A percentile compares a stretch with the other conserved stretches of the same genome.
phyloP scores from a whole-genome alignment of 352 stramenopile genomes.

The Pythium brassicae region DNA sequence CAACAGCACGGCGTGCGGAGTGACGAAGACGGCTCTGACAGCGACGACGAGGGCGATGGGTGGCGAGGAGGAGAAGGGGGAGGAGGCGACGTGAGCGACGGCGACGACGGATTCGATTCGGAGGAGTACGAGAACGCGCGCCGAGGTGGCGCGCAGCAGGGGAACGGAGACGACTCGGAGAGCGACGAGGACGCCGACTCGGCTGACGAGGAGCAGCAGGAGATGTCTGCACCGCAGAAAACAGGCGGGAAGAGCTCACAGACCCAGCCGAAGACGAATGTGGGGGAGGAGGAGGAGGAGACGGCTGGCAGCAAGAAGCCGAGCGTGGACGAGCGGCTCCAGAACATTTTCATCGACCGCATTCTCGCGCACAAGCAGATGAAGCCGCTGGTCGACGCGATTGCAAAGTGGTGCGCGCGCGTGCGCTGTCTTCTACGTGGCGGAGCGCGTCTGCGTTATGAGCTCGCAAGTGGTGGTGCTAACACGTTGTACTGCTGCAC shows the following conservation, averaged over 20 bases:
- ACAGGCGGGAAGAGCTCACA: not conserved
- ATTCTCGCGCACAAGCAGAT: constrained; percentile 72
- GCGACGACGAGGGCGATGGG: constrained; percentile 22
- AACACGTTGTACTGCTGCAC: not conserved
- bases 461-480: too few species aligned
- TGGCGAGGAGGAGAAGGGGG: too few species aligned
- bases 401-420: constrained; percentile 24
- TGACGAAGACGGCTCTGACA: constrained; percentile 14
- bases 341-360: constrained; percentile 46
- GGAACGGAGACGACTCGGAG: constrained; percentile 6
- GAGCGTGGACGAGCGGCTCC: constrained; percentile 11
- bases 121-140: constrained; percentile 29
- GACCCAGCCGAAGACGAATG: not conserved
- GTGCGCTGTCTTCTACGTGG: not conserved
- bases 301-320: constrained; percentile 3
- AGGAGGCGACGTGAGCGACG: not conserved
- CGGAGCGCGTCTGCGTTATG: not conserved
- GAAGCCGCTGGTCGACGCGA: constrained; percentile 53
- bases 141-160: not conserved
- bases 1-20: constrained; percentile 8
- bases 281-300: constrained; percentile 1
- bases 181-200: constrained; percentile 1
- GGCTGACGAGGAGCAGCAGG: not conserved
- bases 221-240: not conserved
- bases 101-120: constrained; percentile 42